phyloP scores from a whole-genome alignment of 1,139 yeast species.

The Yamadazyma atlantica region DNA sequence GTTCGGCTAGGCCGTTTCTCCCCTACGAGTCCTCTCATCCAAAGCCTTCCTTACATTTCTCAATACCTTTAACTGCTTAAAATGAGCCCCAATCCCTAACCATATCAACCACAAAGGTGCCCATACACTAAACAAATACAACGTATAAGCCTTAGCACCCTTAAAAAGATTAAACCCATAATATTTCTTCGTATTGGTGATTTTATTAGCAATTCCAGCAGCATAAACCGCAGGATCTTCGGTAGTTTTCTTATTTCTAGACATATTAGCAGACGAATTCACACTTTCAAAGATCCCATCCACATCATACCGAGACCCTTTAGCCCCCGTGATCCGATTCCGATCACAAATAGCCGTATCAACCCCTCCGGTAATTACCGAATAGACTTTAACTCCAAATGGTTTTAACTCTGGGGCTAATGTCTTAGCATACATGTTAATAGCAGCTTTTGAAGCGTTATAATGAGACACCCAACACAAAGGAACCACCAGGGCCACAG shows the following conservation, averaged over 20 bases:
- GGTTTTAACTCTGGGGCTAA: conserved; percentile 23
- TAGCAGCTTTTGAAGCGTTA: conserved; percentile 31
- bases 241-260: conserved; percentile 19
- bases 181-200: conserved; percentile 13
- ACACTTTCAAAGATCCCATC: conserved; percentile 30
- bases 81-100: conserved; percentile 24
- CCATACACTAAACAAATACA: conserved; percentile 23
- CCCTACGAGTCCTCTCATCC: background rate
- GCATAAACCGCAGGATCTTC: conserved; percentile 31
- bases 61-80: conserved; percentile 30
- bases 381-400: conserved; percentile 33
- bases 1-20: too few species aligned
- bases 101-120: conserved; percentile 34
- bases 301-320: conserved; percentile 28
- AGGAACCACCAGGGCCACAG: conserved; percentile 36
- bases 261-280: conserved; percentile 25
- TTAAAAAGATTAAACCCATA: conserved; percentile 11
- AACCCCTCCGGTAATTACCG: conserved; percentile 42
- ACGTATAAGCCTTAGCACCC: conserved; percentile 23
- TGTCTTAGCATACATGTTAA: conserved; percentile 16
- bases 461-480: conserved; percentile 35
- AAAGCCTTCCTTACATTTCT: conserved; percentile 10
- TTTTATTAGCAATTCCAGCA: conserved; percentile 24
- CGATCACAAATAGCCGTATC: conserved; percentile 30
- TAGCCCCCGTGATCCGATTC: conserved; percentile 3